Conservation (phyloP, 306 rosid species). For the Lupinus albus region DNA sequence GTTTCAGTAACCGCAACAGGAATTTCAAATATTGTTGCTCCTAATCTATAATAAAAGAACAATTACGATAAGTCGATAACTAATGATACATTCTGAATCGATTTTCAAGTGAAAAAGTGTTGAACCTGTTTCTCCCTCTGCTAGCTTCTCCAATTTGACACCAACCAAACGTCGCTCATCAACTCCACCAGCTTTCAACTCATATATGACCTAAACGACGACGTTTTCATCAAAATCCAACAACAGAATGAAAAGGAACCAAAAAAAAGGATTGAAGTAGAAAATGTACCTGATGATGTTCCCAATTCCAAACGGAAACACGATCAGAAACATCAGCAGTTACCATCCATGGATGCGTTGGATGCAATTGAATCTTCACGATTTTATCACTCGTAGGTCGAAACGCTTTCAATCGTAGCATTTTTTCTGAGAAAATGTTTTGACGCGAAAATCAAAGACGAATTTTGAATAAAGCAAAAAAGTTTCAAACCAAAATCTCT, state of each 20-base stretch:
- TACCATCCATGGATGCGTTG: conserved; percentile 99
- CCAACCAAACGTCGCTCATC: conserved; percentile 96
- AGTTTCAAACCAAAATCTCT: too few relatives aligned
- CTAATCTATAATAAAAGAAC: conserved; percentile 12
- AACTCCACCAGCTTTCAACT: conserved; percentile 97
- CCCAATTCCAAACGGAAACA: conserved; percentile 99
- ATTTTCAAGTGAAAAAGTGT: conserved; percentile 1
- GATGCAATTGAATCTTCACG: conserved; percentile 94
- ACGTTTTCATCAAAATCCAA: not conserved
- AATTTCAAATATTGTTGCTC: too few relatives aligned
- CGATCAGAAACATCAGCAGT: conserved; percentile 95
- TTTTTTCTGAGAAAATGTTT: too few relatives aligned
- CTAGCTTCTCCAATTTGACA: conserved; percentile 94
- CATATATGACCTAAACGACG: conserved; percentile 71
- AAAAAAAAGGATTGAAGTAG: not conserved
- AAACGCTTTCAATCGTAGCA: conserved; percentile 85
- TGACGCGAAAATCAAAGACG: too few relatives aligned
- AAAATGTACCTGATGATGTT: conserved; percentile 79
- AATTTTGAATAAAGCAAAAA: too few relatives aligned
- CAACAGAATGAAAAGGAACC: not conserved
- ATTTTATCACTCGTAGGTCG: conserved; percentile 86
- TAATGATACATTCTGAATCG: not conserved
- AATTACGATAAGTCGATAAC: not conserved
- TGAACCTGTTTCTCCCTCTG: conserved; percentile 93
- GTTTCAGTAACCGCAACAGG: too few relatives aligned